phyloP scores from a whole-genome alignment of 768 basidiomycete genomes.

The Coprinopsis cinerea region DNA sequence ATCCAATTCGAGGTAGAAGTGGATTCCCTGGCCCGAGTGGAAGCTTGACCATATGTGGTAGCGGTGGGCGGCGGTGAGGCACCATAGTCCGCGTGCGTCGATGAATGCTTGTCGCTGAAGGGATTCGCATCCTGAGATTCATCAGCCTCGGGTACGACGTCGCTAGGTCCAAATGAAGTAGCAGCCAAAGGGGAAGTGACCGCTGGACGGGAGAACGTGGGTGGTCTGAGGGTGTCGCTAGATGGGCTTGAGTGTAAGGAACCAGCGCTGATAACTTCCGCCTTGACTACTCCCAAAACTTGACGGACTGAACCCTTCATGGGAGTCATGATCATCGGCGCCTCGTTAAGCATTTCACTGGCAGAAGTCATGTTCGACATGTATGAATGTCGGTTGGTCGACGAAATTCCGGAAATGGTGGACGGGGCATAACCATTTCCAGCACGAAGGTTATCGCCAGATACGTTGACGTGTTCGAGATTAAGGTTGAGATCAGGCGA shows the following conservation, averaged over 20 bases:
- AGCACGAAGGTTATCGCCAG: conserved; percentile 43
- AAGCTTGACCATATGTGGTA: conserved; percentile 24
- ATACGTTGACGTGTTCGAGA: conserved; percentile 57
- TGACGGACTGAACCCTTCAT: conserved; percentile 59
- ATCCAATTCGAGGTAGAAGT: conserved; percentile 30
- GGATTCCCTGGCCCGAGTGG: conserved; percentile 20
- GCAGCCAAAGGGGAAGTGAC: conserved; percentile 62
- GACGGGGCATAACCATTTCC: conserved; percentile 38
- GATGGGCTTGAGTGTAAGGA: conserved; percentile 29
- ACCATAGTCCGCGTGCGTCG: conserved; percentile 29
- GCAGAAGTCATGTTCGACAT: conserved; percentile 71
- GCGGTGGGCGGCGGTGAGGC: conserved; percentile 35
- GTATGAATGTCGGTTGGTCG: conserved; percentile 55
- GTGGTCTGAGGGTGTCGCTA: conserved; percentile 36
- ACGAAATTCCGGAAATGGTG: conserved; percentile 48
- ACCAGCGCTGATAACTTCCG: conserved; percentile 68
- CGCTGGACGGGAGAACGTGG: conserved; percentile 37
- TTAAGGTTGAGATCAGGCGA: conserved; percentile 58
- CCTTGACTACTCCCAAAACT: conserved; percentile 71
- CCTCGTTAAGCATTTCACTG: conserved; percentile 76
- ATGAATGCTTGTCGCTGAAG: conserved; percentile 56
- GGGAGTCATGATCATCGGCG: conserved; percentile 76
- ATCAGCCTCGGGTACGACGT: conserved; percentile 53
- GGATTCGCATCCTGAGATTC: conserved; percentile 52
- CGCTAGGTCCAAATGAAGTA: conserved; percentile 66